These are phyloP conservation scores for Penicillium sp. DNA, from an alignment of 2,329 filamentous ascomycete genomes.

Conservation along the genomic window DNA sequence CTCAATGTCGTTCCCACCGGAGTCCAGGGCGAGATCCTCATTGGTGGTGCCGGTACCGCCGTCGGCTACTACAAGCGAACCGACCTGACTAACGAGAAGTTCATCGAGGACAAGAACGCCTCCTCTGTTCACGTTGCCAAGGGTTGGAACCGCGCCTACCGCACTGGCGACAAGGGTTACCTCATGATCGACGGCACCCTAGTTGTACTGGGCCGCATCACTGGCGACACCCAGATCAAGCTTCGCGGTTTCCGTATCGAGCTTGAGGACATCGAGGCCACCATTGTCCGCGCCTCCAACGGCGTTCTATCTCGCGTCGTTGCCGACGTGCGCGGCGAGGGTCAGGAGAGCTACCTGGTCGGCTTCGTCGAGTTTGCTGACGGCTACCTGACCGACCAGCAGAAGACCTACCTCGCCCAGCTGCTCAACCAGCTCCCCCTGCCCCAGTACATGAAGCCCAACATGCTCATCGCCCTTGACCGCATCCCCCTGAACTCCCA, in stretches of 20 bases:
- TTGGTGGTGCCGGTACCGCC: background rate
- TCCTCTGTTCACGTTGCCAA: background rate
- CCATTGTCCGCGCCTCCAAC: background rate
- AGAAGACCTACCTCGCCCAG: background rate
- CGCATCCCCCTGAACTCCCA: background rate
- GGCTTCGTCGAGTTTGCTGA: background rate
- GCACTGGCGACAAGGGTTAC: background rate
- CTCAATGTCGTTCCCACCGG: background rate
- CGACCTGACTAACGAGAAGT: background rate
- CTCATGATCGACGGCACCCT: background rate
- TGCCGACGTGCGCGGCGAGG: background rate
- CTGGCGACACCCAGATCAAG: background rate
- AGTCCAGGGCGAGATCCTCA: background rate
- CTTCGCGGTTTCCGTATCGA: background rate
- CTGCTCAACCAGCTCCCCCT: background rate
- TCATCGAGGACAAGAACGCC: background rate
- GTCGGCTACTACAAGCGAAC: background rate
- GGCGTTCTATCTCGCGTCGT: background rate
- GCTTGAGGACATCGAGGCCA: background rate
- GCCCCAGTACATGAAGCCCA: background rate
- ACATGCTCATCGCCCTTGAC: background rate
- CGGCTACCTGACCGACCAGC: background rate
- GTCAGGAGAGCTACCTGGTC: background rate
- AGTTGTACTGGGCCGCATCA: background rate
- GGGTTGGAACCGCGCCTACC: background rate